A percentile compares a stretch with the other conserved stretches of the same genome.
These are phyloP conservation scores for Sugiyamaella xylanicola DNA, from an alignment of 1,139 yeast genomes.

Conservation along the genomic window DNA sequence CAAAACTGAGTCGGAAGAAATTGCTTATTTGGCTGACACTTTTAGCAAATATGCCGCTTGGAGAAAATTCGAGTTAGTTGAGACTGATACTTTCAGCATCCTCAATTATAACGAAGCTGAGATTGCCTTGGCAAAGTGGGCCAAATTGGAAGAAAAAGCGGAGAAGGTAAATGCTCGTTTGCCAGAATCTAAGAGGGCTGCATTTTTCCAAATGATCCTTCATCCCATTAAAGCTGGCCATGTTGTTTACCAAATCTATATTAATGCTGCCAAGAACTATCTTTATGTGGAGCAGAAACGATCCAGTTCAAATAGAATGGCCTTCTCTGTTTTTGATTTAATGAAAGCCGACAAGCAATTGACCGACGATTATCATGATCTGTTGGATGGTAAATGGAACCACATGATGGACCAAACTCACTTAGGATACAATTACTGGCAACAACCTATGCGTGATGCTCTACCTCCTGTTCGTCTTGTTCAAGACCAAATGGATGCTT, in stretches of 20 bases:
- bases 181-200: constrained; percentile 19
- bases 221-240: constrained; percentile 29
- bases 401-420: constrained; percentile 32
- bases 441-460: constrained; percentile 29
- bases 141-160: constrained; percentile 21
- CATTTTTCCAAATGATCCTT: constrained; percentile 25
- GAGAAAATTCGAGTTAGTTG: constrained; percentile 29
- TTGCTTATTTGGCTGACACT: constrained; percentile 25
- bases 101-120: constrained; percentile 30
- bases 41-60: constrained; percentile 28
- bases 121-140: constrained; percentile 23
- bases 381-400: constrained; percentile 30
- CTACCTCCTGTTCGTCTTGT: constrained; percentile 27
- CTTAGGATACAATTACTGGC: constrained; percentile 29
- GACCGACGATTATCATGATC: constrained; percentile 23
- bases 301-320: constrained; percentile 24
- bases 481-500: constrained; percentile 21
- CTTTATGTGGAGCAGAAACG: constrained; percentile 28
- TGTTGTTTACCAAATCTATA: constrained; percentile 25
- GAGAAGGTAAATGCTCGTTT: constrained; percentile 19
- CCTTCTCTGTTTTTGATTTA: constrained; percentile 21
- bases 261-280: constrained; percentile 26
- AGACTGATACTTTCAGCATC: constrained; percentile 23
- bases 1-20: constrained; percentile 20
- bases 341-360: constrained; percentile 25